A percentile compares a stretch with the other conserved stretches of the same genome.
Evolutionary conservation across 2,329 filamentous ascomycete species (phyloP).

Genomic region (Pestalotiopsis sp.): DNA sequence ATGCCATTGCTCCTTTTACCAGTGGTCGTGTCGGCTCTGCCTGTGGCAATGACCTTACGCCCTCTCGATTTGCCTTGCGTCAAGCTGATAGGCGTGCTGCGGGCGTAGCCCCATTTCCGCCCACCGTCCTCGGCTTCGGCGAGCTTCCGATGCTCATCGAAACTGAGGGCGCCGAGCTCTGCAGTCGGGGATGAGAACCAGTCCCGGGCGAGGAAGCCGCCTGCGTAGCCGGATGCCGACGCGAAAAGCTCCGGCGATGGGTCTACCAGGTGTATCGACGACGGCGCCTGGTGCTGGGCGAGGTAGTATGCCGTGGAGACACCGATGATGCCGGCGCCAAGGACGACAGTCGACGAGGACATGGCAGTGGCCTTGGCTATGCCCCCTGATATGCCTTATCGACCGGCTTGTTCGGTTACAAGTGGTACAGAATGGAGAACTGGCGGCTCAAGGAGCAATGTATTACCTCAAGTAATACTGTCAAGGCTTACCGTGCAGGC

Average conservation of each 20-base stretch:
- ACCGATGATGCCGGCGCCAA: slow-evolving; percentile 73
- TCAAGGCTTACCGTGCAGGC: neutral
- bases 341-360: slow-evolving; percentile 58
- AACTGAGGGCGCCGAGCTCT: slow-evolving; percentile 67
- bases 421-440: neutral
- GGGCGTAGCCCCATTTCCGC: slow-evolving; percentile 51
- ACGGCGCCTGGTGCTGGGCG: slow-evolving; percentile 46
- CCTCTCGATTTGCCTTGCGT: slow-evolving; percentile 34
- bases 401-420: neutral
- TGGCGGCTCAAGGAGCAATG: neutral
- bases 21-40: slow-evolving; percentile 56
- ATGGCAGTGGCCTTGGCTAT: neutral
- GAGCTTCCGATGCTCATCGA: slow-evolving; percentile 67
- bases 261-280: slow-evolving; percentile 50
- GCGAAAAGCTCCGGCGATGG: slow-evolving; percentile 61
- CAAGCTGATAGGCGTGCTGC: slow-evolving; percentile 62
- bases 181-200: slow-evolving; percentile 67
- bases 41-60: slow-evolving; percentile 59
- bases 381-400: neutral
- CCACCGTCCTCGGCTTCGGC: slow-evolving; percentile 61
- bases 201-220: slow-evolving; percentile 73
- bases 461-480: neutral
- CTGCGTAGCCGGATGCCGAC: slow-evolving; percentile 75
- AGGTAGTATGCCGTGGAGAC: slow-evolving; percentile 75
- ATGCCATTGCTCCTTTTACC: slow-evolving; percentile 34